Percentiles rank a stretch among this genome's conserved stretches.
Conservation (phyloP, 208 protist species). For the Eutreptiella sp. region DNA sequence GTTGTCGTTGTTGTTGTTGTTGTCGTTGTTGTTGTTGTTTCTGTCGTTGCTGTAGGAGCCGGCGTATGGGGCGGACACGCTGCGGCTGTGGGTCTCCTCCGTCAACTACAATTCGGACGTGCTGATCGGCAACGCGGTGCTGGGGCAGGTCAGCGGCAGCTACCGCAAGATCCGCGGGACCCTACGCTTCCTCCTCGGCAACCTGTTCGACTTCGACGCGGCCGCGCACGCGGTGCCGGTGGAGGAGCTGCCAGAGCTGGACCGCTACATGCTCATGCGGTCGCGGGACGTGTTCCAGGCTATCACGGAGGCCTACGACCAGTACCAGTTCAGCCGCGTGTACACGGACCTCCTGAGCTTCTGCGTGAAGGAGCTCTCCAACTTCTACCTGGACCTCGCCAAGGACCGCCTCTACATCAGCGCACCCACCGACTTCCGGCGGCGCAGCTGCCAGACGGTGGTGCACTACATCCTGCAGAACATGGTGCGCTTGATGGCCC, state of each 20-base stretch:
- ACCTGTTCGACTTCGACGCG: constrained; percentile 36
- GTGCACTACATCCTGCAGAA: constrained; percentile 32
- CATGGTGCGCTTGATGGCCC: constrained; percentile 37
- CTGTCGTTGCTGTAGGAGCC: constrained; percentile 20
- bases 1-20: too few species aligned
- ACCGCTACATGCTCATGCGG: constrained; percentile 37
- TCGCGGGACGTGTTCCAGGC: constrained; percentile 21
- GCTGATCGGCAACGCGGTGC: constrained; percentile 40
- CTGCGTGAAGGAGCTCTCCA: constrained; percentile 42
- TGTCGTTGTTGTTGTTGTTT: too few species aligned
- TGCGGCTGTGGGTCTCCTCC: constrained; percentile 59
- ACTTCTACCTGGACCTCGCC: constrained; percentile 62
- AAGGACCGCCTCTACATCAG: constrained; percentile 64
- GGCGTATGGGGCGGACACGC: constrained; percentile 52
- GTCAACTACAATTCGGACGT: constrained; percentile 55
- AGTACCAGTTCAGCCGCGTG: constrained; percentile 7
- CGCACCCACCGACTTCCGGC: constrained; percentile 10
- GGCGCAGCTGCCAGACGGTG: constrained; percentile 42
- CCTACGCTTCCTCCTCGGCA: constrained; percentile 46
- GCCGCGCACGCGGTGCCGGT: background rate
- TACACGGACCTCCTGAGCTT: background rate
- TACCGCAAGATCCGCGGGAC: constrained; percentile 48
- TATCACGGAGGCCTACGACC: constrained; percentile 28
- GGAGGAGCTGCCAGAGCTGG: constrained; percentile 14
- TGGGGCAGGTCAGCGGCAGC: constrained; percentile 18